Percentiles rank a stretch among this genome's conserved stretches.
phyloP scores from a whole-genome alignment of 768 basidiomycete genomes.

The Daedalea quercina region DNA sequence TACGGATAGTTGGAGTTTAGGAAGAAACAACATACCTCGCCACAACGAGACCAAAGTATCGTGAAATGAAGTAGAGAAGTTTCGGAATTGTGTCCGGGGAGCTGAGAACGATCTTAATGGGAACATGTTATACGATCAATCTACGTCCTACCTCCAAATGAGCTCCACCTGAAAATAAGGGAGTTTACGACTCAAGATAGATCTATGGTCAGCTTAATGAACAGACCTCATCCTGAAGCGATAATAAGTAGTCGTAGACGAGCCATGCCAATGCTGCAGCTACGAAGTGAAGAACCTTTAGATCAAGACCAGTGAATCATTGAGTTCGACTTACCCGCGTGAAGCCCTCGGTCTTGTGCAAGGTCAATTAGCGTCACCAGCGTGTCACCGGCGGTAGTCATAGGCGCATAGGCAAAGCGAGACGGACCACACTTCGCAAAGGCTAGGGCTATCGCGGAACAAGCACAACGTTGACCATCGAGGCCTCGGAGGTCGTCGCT shows the following conservation, averaged over 20 bases:
- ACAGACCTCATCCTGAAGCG: slow-evolving; percentile 1
- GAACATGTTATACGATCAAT: background rate
- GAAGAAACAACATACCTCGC: slow-evolving; percentile 7
- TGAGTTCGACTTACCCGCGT: background rate
- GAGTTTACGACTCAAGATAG: too few relatives aligned
- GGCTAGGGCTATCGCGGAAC: background rate
- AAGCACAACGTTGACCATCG: background rate
- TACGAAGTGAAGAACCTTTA: too few relatives aligned
- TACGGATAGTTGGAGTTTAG: background rate
- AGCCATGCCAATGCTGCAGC: background rate
- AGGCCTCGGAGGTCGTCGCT: background rate
- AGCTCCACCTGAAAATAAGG: background rate
- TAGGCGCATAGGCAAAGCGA: background rate
- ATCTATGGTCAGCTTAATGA: background rate
- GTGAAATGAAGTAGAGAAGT: slow-evolving; percentile 11
- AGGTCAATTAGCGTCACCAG: background rate
- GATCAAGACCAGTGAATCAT: background rate
- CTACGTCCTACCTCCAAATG: background rate
- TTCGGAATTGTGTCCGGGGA: slow-evolving; percentile 11
- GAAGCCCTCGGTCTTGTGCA: background rate
- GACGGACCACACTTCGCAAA: background rate
- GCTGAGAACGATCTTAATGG: background rate
- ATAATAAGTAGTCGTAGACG: background rate
- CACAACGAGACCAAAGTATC: slow-evolving; percentile 9
- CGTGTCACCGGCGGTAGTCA: background rate